Conservation (phyloP, 2,329 filamentous ascomycete species). For the Sclerotiophoma versabilis region DNA sequence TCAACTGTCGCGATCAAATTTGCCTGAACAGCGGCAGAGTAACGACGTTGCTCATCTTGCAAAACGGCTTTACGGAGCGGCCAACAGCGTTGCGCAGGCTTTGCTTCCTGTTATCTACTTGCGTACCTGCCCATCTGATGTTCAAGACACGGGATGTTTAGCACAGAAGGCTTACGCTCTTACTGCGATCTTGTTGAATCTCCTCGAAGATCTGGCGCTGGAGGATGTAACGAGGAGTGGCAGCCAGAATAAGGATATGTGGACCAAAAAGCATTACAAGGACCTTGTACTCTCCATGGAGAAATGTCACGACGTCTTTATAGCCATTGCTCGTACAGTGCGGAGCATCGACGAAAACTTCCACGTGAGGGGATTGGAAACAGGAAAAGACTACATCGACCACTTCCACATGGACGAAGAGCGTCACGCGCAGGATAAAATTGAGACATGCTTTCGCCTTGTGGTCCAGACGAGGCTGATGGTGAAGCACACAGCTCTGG, state of each 20-base stretch:
- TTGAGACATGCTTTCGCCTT: constrained; percentile 1
- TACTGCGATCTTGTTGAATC: neutral
- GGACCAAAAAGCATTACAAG: constrained; percentile 1
- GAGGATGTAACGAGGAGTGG: neutral
- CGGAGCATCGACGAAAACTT: neutral
- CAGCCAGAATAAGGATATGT: neutral
- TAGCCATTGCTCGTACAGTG: neutral
- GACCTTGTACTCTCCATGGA: neutral
- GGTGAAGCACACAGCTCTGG: neutral
- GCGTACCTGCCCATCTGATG: neutral
- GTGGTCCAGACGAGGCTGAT: neutral
- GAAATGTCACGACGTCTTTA: neutral
- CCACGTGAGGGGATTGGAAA: neutral
- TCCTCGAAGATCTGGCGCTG: neutral
- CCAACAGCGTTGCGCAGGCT: neutral
- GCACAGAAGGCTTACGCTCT: neutral
- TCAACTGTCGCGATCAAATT: neutral
- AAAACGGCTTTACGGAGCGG: neutral
- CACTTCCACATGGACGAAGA: neutral
- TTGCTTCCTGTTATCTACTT: neutral
- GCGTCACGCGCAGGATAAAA: neutral
- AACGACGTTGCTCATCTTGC: neutral
- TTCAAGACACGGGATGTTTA: neutral
- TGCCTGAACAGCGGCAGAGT: neutral
- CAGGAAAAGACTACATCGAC: neutral